Percentiles rank a stretch among this genome's conserved stretches.
Evolutionary conservation across 352 stramenopile species (phyloP).

Genomic region (Phytophthora podocarpi): DNA sequence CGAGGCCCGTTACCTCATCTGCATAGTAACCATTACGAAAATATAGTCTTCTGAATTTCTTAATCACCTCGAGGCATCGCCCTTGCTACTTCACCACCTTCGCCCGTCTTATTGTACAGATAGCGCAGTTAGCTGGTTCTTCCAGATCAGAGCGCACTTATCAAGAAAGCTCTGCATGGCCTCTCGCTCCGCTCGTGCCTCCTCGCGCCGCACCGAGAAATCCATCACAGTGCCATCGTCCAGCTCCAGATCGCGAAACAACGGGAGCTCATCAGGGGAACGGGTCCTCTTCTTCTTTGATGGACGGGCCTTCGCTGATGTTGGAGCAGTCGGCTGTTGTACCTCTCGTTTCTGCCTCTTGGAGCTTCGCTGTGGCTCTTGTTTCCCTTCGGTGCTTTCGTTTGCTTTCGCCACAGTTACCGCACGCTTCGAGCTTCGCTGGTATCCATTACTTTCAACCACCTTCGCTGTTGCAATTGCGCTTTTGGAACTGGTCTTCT

Average conservation of each 20-base stretch:
- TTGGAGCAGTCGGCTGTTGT: not conserved
- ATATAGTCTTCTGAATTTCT: conserved; percentile 15
- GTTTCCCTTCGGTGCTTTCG: conserved; percentile 5
- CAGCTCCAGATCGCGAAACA: conserved; percentile 39
- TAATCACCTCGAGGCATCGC: conserved; percentile 5
- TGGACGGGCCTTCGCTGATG: conserved; percentile 11
- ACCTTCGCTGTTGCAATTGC: not conserved
- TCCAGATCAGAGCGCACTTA: conserved; percentile 41
- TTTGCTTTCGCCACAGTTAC: not conserved
- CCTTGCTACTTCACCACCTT: conserved; percentile 18
- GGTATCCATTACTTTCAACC: conserved; percentile 5
- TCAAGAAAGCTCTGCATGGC: conserved; percentile 37
- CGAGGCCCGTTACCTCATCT: not conserved
- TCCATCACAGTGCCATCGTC: conserved; percentile 39
- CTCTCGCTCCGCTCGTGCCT: conserved; percentile 26
- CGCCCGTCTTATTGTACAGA: conserved; percentile 31
- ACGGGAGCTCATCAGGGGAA: conserved; percentile 23
- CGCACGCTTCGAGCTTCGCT: conserved; percentile 18
- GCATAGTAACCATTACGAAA: conserved; percentile 2
- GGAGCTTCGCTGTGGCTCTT: conserved; percentile 3
- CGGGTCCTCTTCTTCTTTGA: conserved; percentile 22
- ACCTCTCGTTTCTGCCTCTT: conserved; percentile 35
- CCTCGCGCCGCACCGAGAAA: conserved; percentile 36
- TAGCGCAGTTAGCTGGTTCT: conserved; percentile 31
- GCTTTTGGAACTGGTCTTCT: conserved; percentile 16